Evolutionary conservation across 371 early-diverging fungal genomes (phyloP).

Genomic region (Encephalitozoon hellem): DNA sequence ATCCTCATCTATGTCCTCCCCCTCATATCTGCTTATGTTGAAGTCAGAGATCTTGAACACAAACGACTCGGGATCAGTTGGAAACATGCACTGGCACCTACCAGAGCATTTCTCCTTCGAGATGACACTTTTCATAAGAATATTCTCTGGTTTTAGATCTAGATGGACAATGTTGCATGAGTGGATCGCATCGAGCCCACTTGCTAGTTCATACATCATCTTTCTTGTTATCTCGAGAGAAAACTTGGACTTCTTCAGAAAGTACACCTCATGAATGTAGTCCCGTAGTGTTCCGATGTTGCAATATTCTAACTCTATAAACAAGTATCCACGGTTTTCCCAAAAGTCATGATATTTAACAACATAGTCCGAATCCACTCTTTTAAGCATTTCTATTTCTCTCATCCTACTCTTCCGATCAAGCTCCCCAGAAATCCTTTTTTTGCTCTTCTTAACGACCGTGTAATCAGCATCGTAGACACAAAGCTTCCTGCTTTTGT

Average conservation of each 20-base stretch:
- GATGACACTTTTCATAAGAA: background rate
- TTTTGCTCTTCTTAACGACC: conserved; percentile 38
- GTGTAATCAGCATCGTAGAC: conserved; percentile 7
- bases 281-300: conserved; percentile 42
- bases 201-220: conserved; percentile 36
- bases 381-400: conserved; percentile 46
- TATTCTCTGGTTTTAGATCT: conserved; percentile 59
- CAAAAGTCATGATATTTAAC: conserved; percentile 63
- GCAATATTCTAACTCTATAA: conserved; percentile 76
- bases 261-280: conserved; percentile 19
- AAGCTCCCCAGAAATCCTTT: conserved; percentile 15
- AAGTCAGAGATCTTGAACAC: conserved; percentile 55
- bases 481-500: background rate
- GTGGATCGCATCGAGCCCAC: conserved; percentile 46
- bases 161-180: conserved; percentile 45
- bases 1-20: conserved; percentile 64
- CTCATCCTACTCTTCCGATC: conserved; percentile 29
- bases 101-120: background rate
- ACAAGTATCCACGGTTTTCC: conserved; percentile 77
- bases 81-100: background rate
- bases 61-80: background rate
- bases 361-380: background rate
- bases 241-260: background rate
- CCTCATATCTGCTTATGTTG: conserved; percentile 43
- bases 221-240: background rate